Evolutionary conservation across 2,329 filamentous ascomycete species (phyloP).

Genomic region (Bipolaris oryzae): DNA sequence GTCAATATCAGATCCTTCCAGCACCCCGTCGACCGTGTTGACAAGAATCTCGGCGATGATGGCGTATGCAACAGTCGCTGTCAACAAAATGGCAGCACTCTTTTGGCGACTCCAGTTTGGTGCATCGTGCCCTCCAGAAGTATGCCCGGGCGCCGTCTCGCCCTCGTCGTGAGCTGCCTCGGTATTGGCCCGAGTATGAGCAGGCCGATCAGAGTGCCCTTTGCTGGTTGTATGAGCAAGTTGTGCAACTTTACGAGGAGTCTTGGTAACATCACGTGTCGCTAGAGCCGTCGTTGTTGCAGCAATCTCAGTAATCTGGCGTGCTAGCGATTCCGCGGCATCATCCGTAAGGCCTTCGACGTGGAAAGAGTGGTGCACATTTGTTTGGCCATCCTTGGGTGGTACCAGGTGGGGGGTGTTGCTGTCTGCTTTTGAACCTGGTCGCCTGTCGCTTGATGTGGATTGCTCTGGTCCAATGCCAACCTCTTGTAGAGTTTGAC

Average conservation of each 20-base stretch:
- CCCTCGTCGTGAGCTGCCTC: conserved; percentile 59
- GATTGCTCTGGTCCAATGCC: conserved; percentile 67
- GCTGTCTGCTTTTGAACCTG: conserved; percentile 30
- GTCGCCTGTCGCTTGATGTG: conserved; percentile 47
- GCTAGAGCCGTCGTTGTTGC: conserved; percentile 89
- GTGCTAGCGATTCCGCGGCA: conserved; percentile 79
- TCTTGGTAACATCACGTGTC: conserved; percentile 72
- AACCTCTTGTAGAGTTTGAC: conserved; percentile 84
- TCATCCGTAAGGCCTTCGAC: conserved; percentile 76
- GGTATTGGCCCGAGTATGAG: conserved; percentile 47
- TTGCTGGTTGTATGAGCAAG: conserved; percentile 46
- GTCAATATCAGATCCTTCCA: conserved; percentile 88
- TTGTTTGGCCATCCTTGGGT: conserved; percentile 45
- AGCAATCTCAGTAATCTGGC: conserved; percentile 90
- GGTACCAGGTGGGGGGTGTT: conserved; percentile 46
- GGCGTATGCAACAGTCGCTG: conserved; percentile 91
- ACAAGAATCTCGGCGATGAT: conserved; percentile 96
- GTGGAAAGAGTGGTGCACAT: conserved; percentile 53
- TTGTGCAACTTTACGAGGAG: conserved; percentile 58
- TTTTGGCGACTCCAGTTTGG: conserved; percentile 96
- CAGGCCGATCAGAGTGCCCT: conserved; percentile 47
- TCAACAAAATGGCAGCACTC: conserved; percentile 86
- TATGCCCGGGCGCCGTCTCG: conserved; percentile 53
- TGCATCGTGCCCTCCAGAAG: conserved; percentile 80
- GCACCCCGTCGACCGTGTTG: conserved; percentile 94